phyloP scores from a whole-genome alignment of 176 grass and related monocot genomes.

The Themeda triandra region DNA sequence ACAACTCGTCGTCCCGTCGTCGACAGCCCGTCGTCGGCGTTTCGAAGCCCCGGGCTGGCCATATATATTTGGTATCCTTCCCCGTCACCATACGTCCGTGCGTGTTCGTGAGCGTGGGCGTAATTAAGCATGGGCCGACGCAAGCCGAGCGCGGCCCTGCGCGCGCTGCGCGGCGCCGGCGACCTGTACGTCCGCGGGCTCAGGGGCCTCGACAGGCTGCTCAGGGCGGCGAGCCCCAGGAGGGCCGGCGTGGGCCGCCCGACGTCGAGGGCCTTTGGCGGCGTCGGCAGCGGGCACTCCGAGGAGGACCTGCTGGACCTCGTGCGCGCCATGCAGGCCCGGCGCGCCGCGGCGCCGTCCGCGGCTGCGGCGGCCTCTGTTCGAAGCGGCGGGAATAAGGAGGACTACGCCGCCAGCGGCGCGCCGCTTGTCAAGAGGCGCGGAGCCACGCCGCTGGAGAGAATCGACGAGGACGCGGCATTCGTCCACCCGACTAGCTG shows the following conservation, averaged over 20 bases:
- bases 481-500: not conserved
- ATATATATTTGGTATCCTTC: no score
- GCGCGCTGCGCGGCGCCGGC: conserved; percentile 9
- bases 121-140: no score
- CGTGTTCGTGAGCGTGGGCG: not conserved
- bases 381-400: not conserved
- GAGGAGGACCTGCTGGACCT: conserved; percentile 13
- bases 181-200: conserved; percentile 24
- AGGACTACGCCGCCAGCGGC: not conserved
- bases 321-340: conserved; percentile 6
- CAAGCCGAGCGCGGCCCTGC: not conserved
- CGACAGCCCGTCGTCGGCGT: no score
- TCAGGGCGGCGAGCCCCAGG: conserved; percentile 18
- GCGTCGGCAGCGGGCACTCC: not conserved
- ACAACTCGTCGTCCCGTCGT: no score
- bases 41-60: not conserved
- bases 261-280: conserved; percentile 23
- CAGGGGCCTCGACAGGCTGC: not conserved
- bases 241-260: not conserved
- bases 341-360: not conserved
- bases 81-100: no score
- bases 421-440: not conserved
- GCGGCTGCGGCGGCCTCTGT: not conserved
- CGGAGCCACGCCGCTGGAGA: not conserved
- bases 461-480: conserved; percentile 5